Evolutionary conservation across 352 stramenopile species (phyloP).

Genomic region (Phytophthora multivora): DNA sequence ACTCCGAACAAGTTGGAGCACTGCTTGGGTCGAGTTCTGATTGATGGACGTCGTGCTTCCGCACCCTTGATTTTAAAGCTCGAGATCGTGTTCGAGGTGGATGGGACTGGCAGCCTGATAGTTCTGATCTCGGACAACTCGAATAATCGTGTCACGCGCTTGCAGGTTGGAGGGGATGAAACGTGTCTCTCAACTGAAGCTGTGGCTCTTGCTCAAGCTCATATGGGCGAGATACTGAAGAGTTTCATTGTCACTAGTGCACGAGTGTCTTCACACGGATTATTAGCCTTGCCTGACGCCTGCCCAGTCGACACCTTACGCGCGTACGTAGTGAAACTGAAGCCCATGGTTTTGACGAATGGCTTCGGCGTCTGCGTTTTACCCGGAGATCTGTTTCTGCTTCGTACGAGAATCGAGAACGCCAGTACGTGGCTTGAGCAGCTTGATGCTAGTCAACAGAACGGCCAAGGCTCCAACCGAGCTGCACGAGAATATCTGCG

Average conservation of each 20-base stretch:
- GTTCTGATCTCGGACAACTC: slow-evolving; percentile 32
- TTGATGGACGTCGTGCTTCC: slow-evolving; percentile 32
- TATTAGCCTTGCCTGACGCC: not conserved
- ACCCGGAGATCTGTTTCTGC: slow-evolving; percentile 25
- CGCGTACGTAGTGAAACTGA: slow-evolving; percentile 11
- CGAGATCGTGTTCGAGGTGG: slow-evolving; percentile 38
- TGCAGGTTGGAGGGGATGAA: slow-evolving; percentile 29
- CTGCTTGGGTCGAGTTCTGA: slow-evolving; percentile 24
- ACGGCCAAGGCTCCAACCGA: not conserved
- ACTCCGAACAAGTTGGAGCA: slow-evolving; percentile 21
- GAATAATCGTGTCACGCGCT: slow-evolving; percentile 23
- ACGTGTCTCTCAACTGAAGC: slow-evolving; percentile 31
- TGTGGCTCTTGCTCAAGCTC: slow-evolving; percentile 26
- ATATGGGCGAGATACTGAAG: slow-evolving; percentile 2
- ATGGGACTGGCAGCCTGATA: slow-evolving; percentile 18
- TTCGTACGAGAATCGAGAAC: slow-evolving; percentile 18
- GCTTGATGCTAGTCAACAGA: slow-evolving; percentile 10
- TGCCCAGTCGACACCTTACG: slow-evolving; percentile 16
- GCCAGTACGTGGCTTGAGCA: slow-evolving; percentile 27
- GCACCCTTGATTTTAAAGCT: slow-evolving; percentile 38
- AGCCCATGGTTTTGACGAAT: slow-evolving; percentile 24
- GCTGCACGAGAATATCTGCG: slow-evolving; percentile 16
- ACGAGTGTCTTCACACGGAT: no score
- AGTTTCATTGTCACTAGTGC: not conserved
- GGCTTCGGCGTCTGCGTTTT: slow-evolving; percentile 24